Conservation (phyloP, 1,139 yeast species). For the Taphrina deformans region DNA sequence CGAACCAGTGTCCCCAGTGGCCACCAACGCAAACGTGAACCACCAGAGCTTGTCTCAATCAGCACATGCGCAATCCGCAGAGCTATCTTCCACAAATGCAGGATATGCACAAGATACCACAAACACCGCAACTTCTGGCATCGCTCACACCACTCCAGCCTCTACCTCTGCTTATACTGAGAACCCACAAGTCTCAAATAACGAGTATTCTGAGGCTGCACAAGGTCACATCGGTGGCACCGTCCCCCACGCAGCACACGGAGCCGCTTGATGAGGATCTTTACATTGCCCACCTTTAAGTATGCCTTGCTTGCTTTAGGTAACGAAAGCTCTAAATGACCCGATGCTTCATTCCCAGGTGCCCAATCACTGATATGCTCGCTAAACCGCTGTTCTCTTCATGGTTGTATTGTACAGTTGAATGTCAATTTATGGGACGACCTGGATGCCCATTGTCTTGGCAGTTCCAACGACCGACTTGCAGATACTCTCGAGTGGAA, state of each 20-base stretch:
- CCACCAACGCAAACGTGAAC: background rate
- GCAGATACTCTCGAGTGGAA: conserved; percentile 72
- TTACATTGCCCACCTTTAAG: background rate
- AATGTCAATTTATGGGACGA: conserved; percentile 70
- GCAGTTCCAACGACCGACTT: conserved; percentile 87
- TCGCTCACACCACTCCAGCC: background rate
- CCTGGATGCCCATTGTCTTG: conserved; percentile 78
- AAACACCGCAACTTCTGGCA: background rate
- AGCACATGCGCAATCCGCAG: background rate
- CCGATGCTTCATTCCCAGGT: too few relatives aligned
- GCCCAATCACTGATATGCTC: too few relatives aligned
- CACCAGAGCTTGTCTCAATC: background rate
- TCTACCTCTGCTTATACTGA: background rate
- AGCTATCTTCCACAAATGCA: background rate
- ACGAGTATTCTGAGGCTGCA: background rate
- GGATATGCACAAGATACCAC: background rate
- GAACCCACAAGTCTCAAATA: background rate
- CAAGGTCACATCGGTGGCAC: background rate
- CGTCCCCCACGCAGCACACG: conserved; percentile 4
- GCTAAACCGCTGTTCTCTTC: too few relatives aligned
- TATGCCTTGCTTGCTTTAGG: background rate
- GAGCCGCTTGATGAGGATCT: background rate
- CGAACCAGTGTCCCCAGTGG: conserved; percentile 11
- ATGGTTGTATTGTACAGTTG: too few relatives aligned
- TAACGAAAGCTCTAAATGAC: too few relatives aligned